Base-by-base conservation (phyloP, 2,329 filamentous ascomycete genomes). In the Parafenestella ontariensis region DNA sequence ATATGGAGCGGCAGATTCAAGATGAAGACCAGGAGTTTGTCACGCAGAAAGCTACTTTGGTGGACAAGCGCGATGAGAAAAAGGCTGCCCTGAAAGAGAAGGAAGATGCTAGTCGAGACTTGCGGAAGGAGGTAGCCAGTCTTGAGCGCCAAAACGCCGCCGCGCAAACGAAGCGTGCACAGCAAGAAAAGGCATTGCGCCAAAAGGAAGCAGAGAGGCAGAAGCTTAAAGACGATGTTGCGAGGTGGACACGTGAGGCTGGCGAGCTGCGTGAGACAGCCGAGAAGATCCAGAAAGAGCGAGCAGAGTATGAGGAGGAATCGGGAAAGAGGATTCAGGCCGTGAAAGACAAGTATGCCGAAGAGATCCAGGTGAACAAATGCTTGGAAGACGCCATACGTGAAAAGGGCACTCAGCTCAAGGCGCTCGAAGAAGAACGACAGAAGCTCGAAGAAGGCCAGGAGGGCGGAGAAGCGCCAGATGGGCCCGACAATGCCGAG, bases 41-140 rank as follows among this genome's bases (percentile, higher is more conserved):
- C 43, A 70, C 71, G 1, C 71, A 75, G 26, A 81, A 80, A 56
- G 73, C 74, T 1, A 74, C 78, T 10, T 62, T 96, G 28, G 86
- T 88, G 49, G 87, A 87, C 54, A 91, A 96, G 66, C 89, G 91
- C 55, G 91, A 96, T 62, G 85, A 89, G 46, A 87, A 96, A 72
- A 88, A 85, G 66, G 88, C 89, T 58, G 83, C 88, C 18, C 82
- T 95, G 49, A 95, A 91, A 72, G 91, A 96, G 69, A 96, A 96
- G 74, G 94, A 98, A 61, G 92, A 96, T 68, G 90, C 88, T 46
- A 97, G 92, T 44, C 88, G 91, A 40, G 92, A 92, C 69, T 78
- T 97, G 49, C 91, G 90, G 68, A 89, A 89, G 58, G 89, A 94
- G 70, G 88, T 96, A 48, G 88, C 91, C 47, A 86, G 85, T 41